Conservation (phyloP, 805 yeast species). For the Candida andamanensis region DNA sequence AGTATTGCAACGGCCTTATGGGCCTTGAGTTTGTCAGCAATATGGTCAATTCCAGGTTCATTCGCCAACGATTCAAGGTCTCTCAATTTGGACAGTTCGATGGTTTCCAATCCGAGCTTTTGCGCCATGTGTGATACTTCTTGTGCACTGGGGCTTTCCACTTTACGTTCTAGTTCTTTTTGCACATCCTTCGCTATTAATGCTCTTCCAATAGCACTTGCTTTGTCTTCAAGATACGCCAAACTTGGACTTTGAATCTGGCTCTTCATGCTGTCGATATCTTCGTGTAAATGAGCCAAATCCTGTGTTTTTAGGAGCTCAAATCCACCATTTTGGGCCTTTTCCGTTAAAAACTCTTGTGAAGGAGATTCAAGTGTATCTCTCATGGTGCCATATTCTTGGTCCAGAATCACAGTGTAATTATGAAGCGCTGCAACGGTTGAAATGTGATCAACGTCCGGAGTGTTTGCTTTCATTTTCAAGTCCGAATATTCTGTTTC, state of each 20-base stretch:
- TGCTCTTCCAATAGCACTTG: not conserved
- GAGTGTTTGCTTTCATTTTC: conserved; percentile 12
- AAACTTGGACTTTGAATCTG: conserved; percentile 7
- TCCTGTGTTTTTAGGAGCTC: conserved; percentile 1
- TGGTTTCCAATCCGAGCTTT: conserved; percentile 13
- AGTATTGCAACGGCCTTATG: conserved; percentile 5
- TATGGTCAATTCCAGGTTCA: conserved; percentile 7
- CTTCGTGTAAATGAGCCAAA: conserved; percentile 9
- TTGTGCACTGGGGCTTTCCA: conserved; percentile 6
- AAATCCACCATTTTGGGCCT: conserved; percentile 11
- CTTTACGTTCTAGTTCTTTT: conserved; percentile 3
- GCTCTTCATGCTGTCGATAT: not conserved
- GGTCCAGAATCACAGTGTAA: conserved; percentile 14
- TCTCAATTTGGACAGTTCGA: conserved; percentile 4
- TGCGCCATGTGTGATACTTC: conserved; percentile 3
- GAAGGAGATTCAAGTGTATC: conserved; percentile 16
- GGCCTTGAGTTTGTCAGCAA: conserved; percentile 2
- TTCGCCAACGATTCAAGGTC: conserved; percentile 1
- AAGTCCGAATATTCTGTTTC: conserved; percentile 12
- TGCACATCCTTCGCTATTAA: conserved; percentile 3
- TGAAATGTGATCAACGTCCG: conserved; percentile 20
- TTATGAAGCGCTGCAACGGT: conserved; percentile 16
- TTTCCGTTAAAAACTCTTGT: conserved; percentile 12
- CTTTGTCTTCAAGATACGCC: conserved; percentile 8
- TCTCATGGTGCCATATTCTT: conserved; percentile 13